Conservation (phyloP, 768 basidiomycete genomes). For the Boletus pseudopeckii region DNA sequence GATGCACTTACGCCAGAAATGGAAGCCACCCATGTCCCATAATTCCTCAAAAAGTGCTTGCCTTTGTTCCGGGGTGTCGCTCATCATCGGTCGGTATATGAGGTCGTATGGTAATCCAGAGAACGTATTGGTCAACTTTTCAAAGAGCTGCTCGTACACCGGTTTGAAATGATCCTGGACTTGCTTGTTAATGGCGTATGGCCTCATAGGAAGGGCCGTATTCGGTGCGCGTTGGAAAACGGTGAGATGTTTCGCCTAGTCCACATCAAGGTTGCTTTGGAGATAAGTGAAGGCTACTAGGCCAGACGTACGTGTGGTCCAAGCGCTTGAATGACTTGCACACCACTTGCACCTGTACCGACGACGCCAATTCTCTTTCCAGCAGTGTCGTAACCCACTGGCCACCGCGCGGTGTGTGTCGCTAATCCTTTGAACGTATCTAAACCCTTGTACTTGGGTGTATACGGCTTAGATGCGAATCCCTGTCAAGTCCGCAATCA, state of each 20-base stretch:
- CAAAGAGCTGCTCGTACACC: slow-evolving; percentile 4
- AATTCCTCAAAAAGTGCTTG: slow-evolving; percentile 5
- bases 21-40: slow-evolving; percentile 1
- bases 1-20: slow-evolving; percentile 4
- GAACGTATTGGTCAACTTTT: slow-evolving; percentile 2
- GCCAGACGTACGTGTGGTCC: slow-evolving; percentile 4
- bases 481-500: neutral
- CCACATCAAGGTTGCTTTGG: neutral
- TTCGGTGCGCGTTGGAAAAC: slow-evolving; percentile 13
- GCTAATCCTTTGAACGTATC: slow-evolving; percentile 4
- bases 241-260: slow-evolving; percentile 5
- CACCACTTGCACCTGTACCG: slow-evolving; percentile 8
- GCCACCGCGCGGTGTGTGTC: slow-evolving; percentile 5
- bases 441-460: slow-evolving; percentile 1
- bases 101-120: neutral
- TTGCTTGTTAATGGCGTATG: slow-evolving; percentile 5
- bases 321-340: slow-evolving; percentile 4
- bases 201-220: slow-evolving; percentile 6
- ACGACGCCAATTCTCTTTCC: slow-evolving; percentile 12
- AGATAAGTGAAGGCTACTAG: neutral
- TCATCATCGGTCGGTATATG: slow-evolving; percentile 11
- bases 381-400: neutral
- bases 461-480: slow-evolving; percentile 7
- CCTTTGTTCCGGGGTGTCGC: slow-evolving; percentile 3
- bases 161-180: slow-evolving; percentile 7